Conservation (phyloP, 1,284 basidiomycete genomes). For the Trichosporon coremiiforme region DNA sequence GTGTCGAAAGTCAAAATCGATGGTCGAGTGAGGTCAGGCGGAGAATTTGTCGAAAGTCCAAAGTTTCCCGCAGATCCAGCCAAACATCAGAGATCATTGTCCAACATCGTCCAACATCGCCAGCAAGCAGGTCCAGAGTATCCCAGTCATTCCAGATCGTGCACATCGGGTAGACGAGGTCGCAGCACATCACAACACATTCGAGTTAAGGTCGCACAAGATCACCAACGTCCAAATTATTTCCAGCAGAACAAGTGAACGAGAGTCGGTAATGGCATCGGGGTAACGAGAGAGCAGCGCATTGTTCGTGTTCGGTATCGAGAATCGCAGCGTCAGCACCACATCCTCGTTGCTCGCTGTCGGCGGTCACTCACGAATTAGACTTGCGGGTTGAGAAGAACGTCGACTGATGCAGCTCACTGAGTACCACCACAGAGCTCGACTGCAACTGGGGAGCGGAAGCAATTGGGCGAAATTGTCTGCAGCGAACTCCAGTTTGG, state of each 20-base stretch:
- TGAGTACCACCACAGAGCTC: background rate
- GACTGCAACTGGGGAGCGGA: background rate
- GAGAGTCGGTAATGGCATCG: background rate
- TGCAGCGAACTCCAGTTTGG: background rate
- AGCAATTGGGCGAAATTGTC: background rate
- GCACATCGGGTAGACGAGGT: background rate
- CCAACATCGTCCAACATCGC: background rate
- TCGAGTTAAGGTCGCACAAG: slow-evolving; percentile 9
- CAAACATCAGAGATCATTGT: background rate
- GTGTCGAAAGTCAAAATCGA: background rate
- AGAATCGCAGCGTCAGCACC: slow-evolving; percentile 23
- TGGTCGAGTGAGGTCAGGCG: background rate
- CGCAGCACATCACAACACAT: background rate
- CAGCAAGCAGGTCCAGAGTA: background rate
- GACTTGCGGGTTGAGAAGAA: slow-evolving; percentile 18
- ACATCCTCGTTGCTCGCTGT: slow-evolving; percentile 5
- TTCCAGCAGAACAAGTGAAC: background rate
- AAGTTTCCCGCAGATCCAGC: slow-evolving; percentile 8
- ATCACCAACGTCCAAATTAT: background rate
- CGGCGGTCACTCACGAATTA: slow-evolving; percentile 20
- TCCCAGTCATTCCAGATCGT: background rate
- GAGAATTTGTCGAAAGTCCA: background rate
- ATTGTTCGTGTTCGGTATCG: background rate
- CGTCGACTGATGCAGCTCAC: slow-evolving; percentile 14
- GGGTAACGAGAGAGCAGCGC: background rate